phyloP scores from a whole-genome alignment of 1,284 basidiomycete genomes.

The Tilletia setariae region DNA sequence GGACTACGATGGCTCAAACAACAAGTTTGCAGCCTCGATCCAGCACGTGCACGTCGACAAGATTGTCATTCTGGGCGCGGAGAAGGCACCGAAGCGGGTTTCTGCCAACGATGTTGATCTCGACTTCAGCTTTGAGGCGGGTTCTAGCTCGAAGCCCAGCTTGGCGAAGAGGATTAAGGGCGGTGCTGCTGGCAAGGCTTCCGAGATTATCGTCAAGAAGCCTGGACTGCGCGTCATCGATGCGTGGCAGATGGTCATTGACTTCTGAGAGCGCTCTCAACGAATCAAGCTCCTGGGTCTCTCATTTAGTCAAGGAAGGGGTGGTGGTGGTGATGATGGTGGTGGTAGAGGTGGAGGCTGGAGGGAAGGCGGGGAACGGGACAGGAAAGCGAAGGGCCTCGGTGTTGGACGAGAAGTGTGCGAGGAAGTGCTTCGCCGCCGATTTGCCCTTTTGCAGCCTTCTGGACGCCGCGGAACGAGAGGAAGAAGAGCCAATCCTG shows the following conservation, averaged over 20 bases:
- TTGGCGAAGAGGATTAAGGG: not conserved
- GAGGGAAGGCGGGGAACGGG: no score
- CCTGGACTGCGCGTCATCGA: conserved; percentile 9
- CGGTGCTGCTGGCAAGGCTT: not conserved
- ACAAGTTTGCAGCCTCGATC: conserved; percentile 40
- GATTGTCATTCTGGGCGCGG: conserved; percentile 46
- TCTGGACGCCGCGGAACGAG: no score
- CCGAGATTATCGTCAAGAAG: not conserved
- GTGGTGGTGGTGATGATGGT: no score
- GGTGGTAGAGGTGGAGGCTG: no score
- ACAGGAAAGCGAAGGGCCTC: no score
- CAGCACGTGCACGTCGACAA: conserved; percentile 44
- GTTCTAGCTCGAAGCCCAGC: not conserved
- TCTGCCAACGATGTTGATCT: conserved; percentile 25
- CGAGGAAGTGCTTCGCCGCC: no score
- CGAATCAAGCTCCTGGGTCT: no score
- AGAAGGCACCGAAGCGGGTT: conserved; percentile 29
- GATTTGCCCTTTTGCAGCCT: no score
- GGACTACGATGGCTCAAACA: conserved; percentile 21
- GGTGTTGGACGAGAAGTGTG: no score
- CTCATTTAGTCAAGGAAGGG: no score
- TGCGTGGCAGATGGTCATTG: conserved; percentile 13
- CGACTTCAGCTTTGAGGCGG: conserved; percentile 3
- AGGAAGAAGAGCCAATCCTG: no score
- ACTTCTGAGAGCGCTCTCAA: not conserved